Evolutionary conservation across 2,329 filamentous ascomycete species (phyloP).

Genomic region (Aspergillus fructus): DNA sequence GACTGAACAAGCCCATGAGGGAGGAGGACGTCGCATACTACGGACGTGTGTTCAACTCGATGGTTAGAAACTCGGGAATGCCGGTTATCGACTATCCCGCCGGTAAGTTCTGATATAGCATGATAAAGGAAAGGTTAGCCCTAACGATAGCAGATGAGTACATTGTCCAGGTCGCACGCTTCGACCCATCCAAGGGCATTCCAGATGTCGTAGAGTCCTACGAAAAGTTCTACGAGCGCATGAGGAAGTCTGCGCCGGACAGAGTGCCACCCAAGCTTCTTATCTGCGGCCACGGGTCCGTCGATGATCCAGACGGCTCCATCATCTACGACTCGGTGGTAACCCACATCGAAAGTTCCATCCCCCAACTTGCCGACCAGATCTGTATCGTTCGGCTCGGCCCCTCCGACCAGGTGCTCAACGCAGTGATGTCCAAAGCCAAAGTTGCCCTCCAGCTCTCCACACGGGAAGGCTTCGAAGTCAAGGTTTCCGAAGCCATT

Average conservation of each 20-base stretch:
- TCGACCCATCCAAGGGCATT: constrained; percentile 81
- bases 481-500: constrained; percentile 80
- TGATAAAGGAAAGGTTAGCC: not conserved
- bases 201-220: constrained; percentile 75
- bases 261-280: constrained; percentile 67
- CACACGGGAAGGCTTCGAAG: constrained; percentile 79
- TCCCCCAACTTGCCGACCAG: constrained; percentile 61
- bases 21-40: constrained; percentile 73
- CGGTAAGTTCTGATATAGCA: constrained; percentile 19
- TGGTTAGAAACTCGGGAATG: constrained; percentile 56
- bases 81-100: constrained; percentile 40
- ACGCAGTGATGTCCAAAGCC: constrained; percentile 70
- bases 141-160: constrained; percentile 59
- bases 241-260: constrained; percentile 49
- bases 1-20: constrained; percentile 72
- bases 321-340: constrained; percentile 72
- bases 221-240: constrained; percentile 65
- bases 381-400: constrained; percentile 75
- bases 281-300: constrained; percentile 74
- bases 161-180: constrained; percentile 77
- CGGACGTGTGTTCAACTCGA: constrained; percentile 69
- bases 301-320: constrained; percentile 76
- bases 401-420: constrained; percentile 77
- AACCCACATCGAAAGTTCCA: constrained; percentile 62
- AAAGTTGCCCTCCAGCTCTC: constrained; percentile 76